Percentiles rank a stretch among this genome's conserved stretches.
Conservation (phyloP, 768 basidiomycete species). For the Amanita muscaria region DNA sequence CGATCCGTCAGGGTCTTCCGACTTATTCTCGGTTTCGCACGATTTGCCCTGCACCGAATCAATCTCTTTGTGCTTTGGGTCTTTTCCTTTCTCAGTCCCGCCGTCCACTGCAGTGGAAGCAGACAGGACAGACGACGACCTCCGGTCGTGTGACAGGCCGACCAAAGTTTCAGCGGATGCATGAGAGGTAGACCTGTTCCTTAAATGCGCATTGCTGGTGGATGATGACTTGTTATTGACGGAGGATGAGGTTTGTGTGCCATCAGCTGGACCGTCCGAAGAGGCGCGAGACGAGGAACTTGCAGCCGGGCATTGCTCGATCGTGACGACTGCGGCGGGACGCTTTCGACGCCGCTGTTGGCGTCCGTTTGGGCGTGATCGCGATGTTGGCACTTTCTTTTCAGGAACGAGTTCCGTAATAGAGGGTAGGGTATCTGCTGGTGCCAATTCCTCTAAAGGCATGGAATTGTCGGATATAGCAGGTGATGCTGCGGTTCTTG, state of each 20-base stretch:
- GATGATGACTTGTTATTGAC: conserved; percentile 5
- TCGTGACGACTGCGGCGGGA: neutral
- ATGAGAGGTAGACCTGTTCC: conserved; percentile 31
- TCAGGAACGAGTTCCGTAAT: neutral
- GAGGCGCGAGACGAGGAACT: conserved; percentile 8
- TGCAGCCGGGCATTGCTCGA: neutral
- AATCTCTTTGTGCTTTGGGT: conserved; percentile 1
- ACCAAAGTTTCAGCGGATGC: conserved; percentile 29
- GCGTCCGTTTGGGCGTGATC: conserved; percentile 3
- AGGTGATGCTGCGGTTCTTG: neutral
- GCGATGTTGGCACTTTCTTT: conserved; percentile 6
- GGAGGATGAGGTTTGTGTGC: conserved; percentile 4
- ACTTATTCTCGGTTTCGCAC: conserved; percentile 7
- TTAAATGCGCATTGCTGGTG: conserved; percentile 18
- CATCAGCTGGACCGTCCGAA: conserved; percentile 8
- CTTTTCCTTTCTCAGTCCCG: conserved; percentile 13
- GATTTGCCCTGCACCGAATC: conserved; percentile 1
- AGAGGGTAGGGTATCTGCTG: neutral
- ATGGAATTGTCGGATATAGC: neutral
- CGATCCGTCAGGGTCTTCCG: conserved; percentile 5
- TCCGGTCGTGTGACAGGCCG: conserved; percentile 18
- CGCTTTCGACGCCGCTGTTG: conserved; percentile 7
- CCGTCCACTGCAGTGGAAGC: conserved; percentile 28
- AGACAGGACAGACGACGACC: conserved; percentile 32
- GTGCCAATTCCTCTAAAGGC: conserved; percentile 5